Evolutionary conservation across 768 basidiomycete genomes (phyloP), one percentile per base, ranked within the genome.

Genomic region (Panus rudis): DNA sequence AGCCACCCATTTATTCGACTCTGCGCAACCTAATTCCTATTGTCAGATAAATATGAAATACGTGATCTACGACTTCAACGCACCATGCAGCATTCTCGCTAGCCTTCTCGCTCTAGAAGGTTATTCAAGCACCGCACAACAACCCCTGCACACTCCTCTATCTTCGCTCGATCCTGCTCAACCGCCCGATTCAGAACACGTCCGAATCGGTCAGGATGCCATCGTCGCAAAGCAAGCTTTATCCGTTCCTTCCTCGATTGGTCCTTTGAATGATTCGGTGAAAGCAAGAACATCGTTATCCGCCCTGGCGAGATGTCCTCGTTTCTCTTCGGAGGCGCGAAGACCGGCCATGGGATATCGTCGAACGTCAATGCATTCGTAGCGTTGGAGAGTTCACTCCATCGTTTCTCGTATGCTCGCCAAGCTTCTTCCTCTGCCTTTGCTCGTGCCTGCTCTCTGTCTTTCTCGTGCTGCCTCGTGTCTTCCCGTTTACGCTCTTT

Each of bases 141-240:
- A 28, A 76, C 64, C 6, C 83, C 84, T 12, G 79, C 81, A 0
- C 73, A 78, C 46, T 75, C 75, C 52, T 83, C 76, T 4, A 87
- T 76, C 24, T 51, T 52, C 16, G 49, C 64, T 53, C 55, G 75
- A 27, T 88, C 83, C 37, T 64, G 63, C 27, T 71, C 72, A 3
- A 52, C 56, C 2, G 87, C 76, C 52, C 76, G 68, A 12, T 53
- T 58, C 41, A 83, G 58, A 32, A 83, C 48, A 28, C 81, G 65
- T 44, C 73, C 63, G 64, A 88, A 88, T 34, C 84, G 66, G 60
- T 90, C 87, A 3, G 87, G 88, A 56, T 91, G 87, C 85, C 85
- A 89, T 32, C 83, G 70, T 17, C 84, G 72, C 59, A 84, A 71
- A 0, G 82, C 84, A 21, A 61, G 67, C 35, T 78, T 73, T 46